Evolutionary conservation across 306 rosid species (phyloP), one percentile per base, ranked within the genome.

Genomic region (Cicer yamashitae): DNA sequence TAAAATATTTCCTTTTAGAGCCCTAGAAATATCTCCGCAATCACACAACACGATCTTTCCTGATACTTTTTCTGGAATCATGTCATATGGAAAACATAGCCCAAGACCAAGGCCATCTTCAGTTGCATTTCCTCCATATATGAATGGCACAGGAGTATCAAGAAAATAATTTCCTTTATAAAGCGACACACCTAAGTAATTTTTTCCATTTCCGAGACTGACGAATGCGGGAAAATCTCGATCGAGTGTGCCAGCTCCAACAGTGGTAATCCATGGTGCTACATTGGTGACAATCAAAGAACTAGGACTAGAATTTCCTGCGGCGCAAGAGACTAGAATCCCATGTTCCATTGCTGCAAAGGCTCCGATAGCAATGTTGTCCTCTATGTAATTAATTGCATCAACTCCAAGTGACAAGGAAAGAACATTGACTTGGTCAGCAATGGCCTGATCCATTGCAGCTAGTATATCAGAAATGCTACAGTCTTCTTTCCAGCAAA

Each of bases 221-320:
- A 87, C 89, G 2, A 13, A 80, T 0, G 93, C 93, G 0, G 94
- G 96, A 48, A 93, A 93, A 60, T 89, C 94, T 1, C 98, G 97
- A 82, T 93, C 98, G 8, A 93, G 70, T 17, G 97, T 91, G 45
- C 98, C 97, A 13, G 97, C 98, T 11, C 97, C 98, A 1, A 93
- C 94, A 12, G 96, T 91, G 0, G 90, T 87, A 59, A 93, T 83
- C 98, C 98, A 93, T 15, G 98, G 98, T n/a, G 98, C 96, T 6
- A 74, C n/a, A 38, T 93, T 93, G 0, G 86, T 73, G 17, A 89
- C 38, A 53, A 85, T 74, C 34, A 7, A 76, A 0, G 82, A 0
- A 3, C 20, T 37, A 10, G 98, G 98, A 3, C 98, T 96, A 0
- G 57, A 67, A 54, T 93, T 93, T 44, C 98, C 98, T 8, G 92